Percentiles rank a stretch among this genome's conserved stretches.
Evolutionary conservation across 768 basidiomycete genomes (phyloP).

Genomic region (Lepiota venenata): DNA sequence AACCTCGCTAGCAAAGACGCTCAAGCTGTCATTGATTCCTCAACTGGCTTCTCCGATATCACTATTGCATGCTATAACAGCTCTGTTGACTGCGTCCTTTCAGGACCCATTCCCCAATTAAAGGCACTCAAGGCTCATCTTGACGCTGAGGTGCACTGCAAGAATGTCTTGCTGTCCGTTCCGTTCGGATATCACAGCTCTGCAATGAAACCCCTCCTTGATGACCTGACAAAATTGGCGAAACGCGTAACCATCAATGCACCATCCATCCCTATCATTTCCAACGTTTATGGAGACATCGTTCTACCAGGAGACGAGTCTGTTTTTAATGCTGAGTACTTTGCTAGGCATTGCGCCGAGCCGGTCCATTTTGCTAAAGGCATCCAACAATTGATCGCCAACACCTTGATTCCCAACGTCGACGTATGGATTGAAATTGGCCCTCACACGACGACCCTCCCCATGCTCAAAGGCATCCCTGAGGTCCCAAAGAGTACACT

Average conservation of each 20-base stretch:
- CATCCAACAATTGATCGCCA: conserved; percentile 34
- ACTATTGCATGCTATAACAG: conserved; percentile 63
- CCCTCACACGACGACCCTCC: conserved; percentile 53
- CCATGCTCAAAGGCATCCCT: conserved; percentile 47
- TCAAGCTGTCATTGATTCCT: conserved; percentile 29
- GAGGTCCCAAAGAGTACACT: conserved; percentile 25
- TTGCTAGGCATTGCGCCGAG: conserved; percentile 53
- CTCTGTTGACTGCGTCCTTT: conserved; percentile 51
- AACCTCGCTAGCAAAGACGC: conserved; percentile 33
- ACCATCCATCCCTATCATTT: conserved; percentile 58
- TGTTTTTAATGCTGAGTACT: conserved; percentile 49
- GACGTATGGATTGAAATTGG: conserved; percentile 64
- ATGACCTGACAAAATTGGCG: conserved; percentile 40
- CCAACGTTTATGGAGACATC: conserved; percentile 53
- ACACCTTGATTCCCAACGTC: conserved; percentile 22
- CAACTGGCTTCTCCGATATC: conserved; percentile 30
- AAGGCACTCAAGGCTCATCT: conserved; percentile 36
- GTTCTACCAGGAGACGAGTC: conserved; percentile 47
- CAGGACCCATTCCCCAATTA: conserved; percentile 49
- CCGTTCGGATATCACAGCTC: conserved; percentile 64
- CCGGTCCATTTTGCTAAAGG: conserved; percentile 57
- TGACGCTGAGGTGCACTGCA: conserved; percentile 30
- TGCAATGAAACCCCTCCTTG: conserved; percentile 55
- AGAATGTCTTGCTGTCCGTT: conserved; percentile 41
- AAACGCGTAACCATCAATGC: conserved; percentile 33